A percentile compares a stretch with the other conserved stretches of the same genome.
Evolutionary conservation across 2,329 filamentous ascomycete genomes (phyloP).

Genomic region (Daldinia eschscholtzii): DNA sequence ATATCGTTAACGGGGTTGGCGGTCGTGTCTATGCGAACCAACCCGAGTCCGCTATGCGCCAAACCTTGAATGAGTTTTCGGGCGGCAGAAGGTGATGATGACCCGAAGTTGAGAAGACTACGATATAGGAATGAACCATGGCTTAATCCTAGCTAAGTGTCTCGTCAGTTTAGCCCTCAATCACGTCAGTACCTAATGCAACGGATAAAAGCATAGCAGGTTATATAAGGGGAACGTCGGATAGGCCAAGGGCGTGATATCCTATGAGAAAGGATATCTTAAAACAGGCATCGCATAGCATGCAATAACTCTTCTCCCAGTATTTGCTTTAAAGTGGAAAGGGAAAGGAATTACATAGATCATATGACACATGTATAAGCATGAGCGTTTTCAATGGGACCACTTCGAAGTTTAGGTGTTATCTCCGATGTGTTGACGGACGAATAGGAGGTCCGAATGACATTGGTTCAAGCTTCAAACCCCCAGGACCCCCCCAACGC

Average conservation of each 20-base stretch:
- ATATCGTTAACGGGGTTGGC: conserved; percentile 51
- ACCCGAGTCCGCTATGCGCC: conserved; percentile 52
- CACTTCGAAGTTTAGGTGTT: conserved; percentile 19
- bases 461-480: conserved; percentile 20
- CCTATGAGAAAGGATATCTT: neutral
- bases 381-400: conserved; percentile 13
- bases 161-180: conserved; percentile 2
- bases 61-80: conserved; percentile 50
- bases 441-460: conserved; percentile 16
- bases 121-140: neutral
- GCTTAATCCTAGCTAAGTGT: neutral
- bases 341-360: conserved; percentile 13
- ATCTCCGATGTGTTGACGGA: conserved; percentile 22
- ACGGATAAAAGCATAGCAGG: conserved; percentile 5
- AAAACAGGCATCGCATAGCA: neutral
- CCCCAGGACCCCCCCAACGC: conserved; percentile 5
- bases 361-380: conserved; percentile 28
- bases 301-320: conserved; percentile 1
- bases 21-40: conserved; percentile 49
- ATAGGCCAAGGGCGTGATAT: neutral
- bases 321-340: neutral
- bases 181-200: conserved; percentile 10
- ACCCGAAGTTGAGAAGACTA: neutral
- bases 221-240: conserved; percentile 11
- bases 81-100: conserved; percentile 4